Evolutionary conservation across 163 green algal species (phyloP).

Genomic region (Prototheca stagnorum): DNA sequence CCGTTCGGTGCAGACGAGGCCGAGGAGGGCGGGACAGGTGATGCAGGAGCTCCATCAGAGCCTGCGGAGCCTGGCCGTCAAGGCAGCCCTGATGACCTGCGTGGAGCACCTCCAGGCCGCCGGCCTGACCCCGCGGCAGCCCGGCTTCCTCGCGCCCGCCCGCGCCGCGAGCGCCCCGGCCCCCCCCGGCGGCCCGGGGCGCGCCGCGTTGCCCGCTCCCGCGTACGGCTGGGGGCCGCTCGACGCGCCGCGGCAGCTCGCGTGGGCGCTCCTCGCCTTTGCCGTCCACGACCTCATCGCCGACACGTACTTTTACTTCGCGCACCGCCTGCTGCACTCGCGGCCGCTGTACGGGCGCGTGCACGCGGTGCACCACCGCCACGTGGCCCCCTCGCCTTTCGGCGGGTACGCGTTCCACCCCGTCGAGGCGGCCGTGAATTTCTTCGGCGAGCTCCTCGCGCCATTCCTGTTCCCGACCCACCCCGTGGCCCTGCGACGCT

Average conservation of each 20-base stretch:
- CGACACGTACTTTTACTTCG: slow-evolving; percentile 87
- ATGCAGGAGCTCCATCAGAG: too few species aligned
- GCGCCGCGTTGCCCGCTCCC: too few species aligned
- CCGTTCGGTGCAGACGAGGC: too few species aligned
- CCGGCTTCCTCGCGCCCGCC: too few species aligned
- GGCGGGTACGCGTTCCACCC: slow-evolving; percentile 60
- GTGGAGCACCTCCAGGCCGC: background rate
- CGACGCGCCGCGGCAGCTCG: slow-evolving; percentile 1
- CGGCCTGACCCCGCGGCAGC: background rate
- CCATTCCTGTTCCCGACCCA: slow-evolving; percentile 71
- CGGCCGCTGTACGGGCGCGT: slow-evolving; percentile 55
- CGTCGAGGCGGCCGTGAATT: slow-evolving; percentile 65
- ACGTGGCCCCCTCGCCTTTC: slow-evolving; percentile 40
- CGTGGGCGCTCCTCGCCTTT: slow-evolving; percentile 40
- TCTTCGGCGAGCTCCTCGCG: slow-evolving; percentile 76
- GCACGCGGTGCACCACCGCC: slow-evolving; percentile 72
- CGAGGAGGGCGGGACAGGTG: too few species aligned
- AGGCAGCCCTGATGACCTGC: background rate
- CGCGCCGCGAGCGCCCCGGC: too few species aligned
- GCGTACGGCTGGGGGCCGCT: too few species aligned
- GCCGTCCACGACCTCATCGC: slow-evolving; percentile 78
- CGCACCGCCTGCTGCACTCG: slow-evolving; percentile 71
- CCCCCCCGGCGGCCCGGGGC: too few species aligned
- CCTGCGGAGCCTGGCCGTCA: background rate
- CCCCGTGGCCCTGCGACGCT: slow-evolving; percentile 52